Evolutionary conservation across 352 stramenopile species (phyloP), one percentile per base, ranked within the genome.

Genomic region (Blastocystis sp.): DNA sequence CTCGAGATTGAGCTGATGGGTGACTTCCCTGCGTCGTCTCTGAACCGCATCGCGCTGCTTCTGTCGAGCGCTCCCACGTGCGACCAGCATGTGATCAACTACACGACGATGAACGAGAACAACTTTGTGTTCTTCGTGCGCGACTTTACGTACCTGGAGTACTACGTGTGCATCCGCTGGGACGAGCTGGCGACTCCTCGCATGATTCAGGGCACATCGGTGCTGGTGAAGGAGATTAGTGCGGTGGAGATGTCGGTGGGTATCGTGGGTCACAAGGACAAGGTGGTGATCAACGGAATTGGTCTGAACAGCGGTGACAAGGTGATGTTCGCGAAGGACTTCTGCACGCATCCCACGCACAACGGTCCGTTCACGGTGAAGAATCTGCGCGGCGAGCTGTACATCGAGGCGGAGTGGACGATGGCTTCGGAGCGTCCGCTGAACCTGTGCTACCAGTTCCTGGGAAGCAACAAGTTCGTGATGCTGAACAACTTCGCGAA

Each of bases 311-410:
- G 48, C 53, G 69, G 69, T 29, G 69, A 81, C 36, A 40, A 49
- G 48, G 48, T 81, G 14, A 7, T 81, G 69, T 81, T 81, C 46
- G 69, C 69, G 24, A 63, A 63, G 69, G 69, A 64, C 69, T 81
- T 81, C 69, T 81, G 69, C 46, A 64, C 69, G 53, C 36, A 38
- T 6, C 21, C 69, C 8, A 40, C 44, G 7, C 51, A 42, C n/a
- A 81, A 81, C 40, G 69, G 69, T 42, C 69, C 69, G 24, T 81
- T 65, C 69, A 64, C 42, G 0, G 48, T 81, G 29, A 81, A 81
- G 69, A 49, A 34, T 0, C 14, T 40, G 1, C 27, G 63, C 24
- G 29, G 16, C 0, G 40, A 40, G n/a, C 32, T 81, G 44, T 54
- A 63, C 21, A 63, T 81, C 51, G 69, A 81, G 69, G 48, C 69